phyloP scores from a whole-genome alignment of 2,329 filamentous ascomycete species.

The Septoria petroselini region DNA sequence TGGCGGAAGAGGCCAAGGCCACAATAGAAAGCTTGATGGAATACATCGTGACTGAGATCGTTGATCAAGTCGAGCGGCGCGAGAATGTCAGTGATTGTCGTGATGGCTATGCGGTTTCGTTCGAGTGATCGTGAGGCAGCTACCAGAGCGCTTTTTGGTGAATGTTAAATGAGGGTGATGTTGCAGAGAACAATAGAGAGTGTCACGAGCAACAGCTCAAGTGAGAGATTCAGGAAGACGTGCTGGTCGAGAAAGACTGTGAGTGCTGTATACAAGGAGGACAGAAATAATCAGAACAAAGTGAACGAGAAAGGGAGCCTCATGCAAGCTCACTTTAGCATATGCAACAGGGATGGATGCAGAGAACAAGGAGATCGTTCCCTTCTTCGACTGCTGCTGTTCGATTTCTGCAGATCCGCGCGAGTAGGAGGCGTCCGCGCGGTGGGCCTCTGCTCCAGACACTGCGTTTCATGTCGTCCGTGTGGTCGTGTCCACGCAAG shows the following conservation, averaged over 20 bases:
- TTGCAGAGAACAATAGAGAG: slow-evolving; percentile 33
- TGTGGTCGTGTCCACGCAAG: slow-evolving; percentile 19
- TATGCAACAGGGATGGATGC: slow-evolving; percentile 18
- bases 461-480: slow-evolving; percentile 20
- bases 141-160: slow-evolving; percentile 41
- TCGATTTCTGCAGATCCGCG: slow-evolving; percentile 6
- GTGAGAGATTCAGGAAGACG: slow-evolving; percentile 32
- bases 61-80: slow-evolving; percentile 21
- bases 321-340: slow-evolving; percentile 10
- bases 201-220: slow-evolving; percentile 43
- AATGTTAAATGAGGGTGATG: slow-evolving; percentile 36
- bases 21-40: slow-evolving; percentile 43
- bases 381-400: slow-evolving; percentile 4
- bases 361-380: slow-evolving; percentile 17
- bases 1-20: slow-evolving; percentile 43
- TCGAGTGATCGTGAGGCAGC: slow-evolving; percentile 29
- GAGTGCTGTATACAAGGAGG: slow-evolving; percentile 15
- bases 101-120: slow-evolving; percentile 10
- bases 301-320: slow-evolving; percentile 9
- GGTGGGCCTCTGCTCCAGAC: slow-evolving; percentile 16
- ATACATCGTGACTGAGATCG: slow-evolving; percentile 39
- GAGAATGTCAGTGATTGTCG: slow-evolving; percentile 6
- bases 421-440: slow-evolving; percentile 13
- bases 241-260: slow-evolving; percentile 27
- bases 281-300: slow-evolving; percentile 20